Evolutionary conservation across 345 rosid species (phyloP), one percentile per base, ranked within the genome.

Genomic region (Populus tremula): DNA sequence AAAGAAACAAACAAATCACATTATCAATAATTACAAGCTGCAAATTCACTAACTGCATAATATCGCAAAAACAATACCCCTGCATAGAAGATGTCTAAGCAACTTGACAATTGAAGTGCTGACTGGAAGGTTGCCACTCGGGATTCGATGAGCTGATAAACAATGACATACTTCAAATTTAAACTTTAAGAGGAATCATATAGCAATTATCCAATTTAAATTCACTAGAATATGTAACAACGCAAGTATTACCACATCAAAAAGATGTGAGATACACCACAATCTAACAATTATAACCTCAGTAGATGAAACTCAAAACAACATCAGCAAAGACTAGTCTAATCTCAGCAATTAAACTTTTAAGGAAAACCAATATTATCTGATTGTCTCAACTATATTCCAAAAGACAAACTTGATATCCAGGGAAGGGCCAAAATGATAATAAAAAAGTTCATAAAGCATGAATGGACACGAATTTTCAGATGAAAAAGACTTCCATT

Each of bases 71-170:
- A 41, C 20, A 77, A 27, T 83, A 88, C 94, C 86, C 88, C 87
- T 7, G 91, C 78, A 69, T 72, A 92, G 45, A 80, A 80, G 41
- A 86, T 77, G 86, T 91, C 96, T 76, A 93, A 76, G 88, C 85
- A 47, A 79, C 88, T 86, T 65, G 99, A 96, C 79, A 96, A 84
- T 77, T 92, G 88, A 70, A 88, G 85, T 4, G 95, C 94, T 6
- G 96, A 76, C 63, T 85, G 84, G 82, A 91, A 88, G 49, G 94
- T 93, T 6, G 93, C 81, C 56, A 87, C 85, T 67, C 99, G 87
- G n/a, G 96, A 87, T 84, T 93, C 99, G 9, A 92, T 90, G 64
- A 91, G 88, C 98, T 96, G 93, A 85, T 84, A 64, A 38, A 61
- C 27, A 80, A 79, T 62, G 67, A 80, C 38, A 76, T 2, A 12